Base-by-base conservation (phyloP, 2,329 filamentous ascomycete species). In the Epichloe uncinata region DNA sequence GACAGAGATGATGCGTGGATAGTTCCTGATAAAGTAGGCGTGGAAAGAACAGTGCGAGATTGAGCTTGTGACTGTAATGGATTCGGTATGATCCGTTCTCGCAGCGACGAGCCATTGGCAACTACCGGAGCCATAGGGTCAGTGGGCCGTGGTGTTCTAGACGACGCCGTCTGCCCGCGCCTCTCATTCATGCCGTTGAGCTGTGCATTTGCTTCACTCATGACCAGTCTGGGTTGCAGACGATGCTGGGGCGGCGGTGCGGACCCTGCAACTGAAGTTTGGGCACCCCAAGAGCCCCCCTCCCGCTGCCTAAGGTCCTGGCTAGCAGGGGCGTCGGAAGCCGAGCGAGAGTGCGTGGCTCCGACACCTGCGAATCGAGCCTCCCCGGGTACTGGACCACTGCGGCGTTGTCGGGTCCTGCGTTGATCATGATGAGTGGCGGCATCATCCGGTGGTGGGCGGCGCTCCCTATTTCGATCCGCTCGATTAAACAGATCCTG, bases 391-490 rank as follows among this genome's bases (percentile, higher is more conserved):
- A 34, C 30, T 20, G 51, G 43, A 38, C 52, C 54, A 46, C 52
- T 55, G 41, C 59, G 59, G 22, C 61, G 60, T 16, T 59, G 57
- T 47, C 62, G 56, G 46, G 57, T 61, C 44, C 62, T 56, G 41
- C 62, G 61, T 45, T 62, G 59, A 37, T 57, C 57, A 45, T 61
- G 60, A 34, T 61, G 60, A 34, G 49, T 49, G 9, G 37, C 44
- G 16, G 48, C 49, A 45, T 64, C 62, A 45, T 60, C 56, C 15
- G 61, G 61, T 4, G 60, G 59, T 3, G 61, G 58, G 16, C 61
- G 60, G 53, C 61, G 55, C 35, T 58, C 58, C 11, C 50, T 48
- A 11, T 54, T 30, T 20, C 48, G 50, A 15, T 50, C 47, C 18
- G 54, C 53, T 33, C 53, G 54, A 40, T 54, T 34, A 30, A 56